Base-by-base conservation (phyloP, 2,329 filamentous ascomycete species). In the Claviceps sp. region DNA sequence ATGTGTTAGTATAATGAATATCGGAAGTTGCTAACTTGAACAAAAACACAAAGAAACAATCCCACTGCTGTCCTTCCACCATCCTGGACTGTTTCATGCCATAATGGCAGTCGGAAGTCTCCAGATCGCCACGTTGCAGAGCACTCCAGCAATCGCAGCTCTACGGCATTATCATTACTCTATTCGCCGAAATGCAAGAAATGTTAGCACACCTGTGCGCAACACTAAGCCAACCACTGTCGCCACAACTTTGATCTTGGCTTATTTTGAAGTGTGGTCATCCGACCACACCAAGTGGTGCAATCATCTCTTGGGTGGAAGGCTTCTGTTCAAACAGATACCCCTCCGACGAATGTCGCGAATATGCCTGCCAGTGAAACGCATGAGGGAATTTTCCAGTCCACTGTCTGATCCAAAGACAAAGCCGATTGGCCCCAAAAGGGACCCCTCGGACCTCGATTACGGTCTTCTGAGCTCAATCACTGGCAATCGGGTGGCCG, bases 211-310 rank as follows among this genome's bases (percentile, higher is more conserved):
- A 26, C 73, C 81, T 0, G 75, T 74, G 46, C 81, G 82, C 59
- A 81, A 89, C 50, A 81, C 83, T 8, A 82, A 89, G 52, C 79
- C 88, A 8, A 82, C 87, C 1, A 96, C 89, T 0, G 72, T 97
- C n/a, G 91, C 90, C 7, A 89, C 90, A 2, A 89, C 88, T 0
- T 72, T 96, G 38, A 72, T 97, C 7, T 75, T 98, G 7, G 88
- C 84, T 0, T 97, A 89, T 65, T 97, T 95, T 61, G 93, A 97
- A 65, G 87, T 96, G 18, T 93, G 91, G 83, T 86, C 85, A 38
- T 91, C 89, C 22, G 91, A 98, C 58, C 91, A 97, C 61, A 82
- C 85, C 52, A 95, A 95, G 65, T 98, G 93, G 93, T 93, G 87
- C 61, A 91, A 87, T 55, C 93, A 97, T 67, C 73, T 97, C 40